Conservation (phyloP, 495 filamentous ascomycete species). For the Barbatosphaeria neglecta region DNA sequence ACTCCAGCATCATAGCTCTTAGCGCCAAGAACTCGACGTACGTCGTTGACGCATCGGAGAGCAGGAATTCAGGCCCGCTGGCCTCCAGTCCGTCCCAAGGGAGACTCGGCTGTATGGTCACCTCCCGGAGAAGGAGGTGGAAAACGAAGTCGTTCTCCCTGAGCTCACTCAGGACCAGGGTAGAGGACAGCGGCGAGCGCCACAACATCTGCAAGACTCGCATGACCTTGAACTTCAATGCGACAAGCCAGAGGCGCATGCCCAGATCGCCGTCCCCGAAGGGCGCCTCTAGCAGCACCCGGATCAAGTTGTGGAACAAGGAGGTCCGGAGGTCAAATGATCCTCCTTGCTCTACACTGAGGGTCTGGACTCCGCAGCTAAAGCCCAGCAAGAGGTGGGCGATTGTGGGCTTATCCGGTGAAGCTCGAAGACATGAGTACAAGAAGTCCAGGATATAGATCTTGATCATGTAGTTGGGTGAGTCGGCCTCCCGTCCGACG, state of each 20-base stretch:
- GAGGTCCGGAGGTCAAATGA: slow-evolving; percentile 57
- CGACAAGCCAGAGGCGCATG: slow-evolving; percentile 59
- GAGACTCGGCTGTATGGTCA: slow-evolving; percentile 48
- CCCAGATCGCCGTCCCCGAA: slow-evolving; percentile 43
- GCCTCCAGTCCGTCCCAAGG: slow-evolving; percentile 54
- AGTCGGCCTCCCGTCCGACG: slow-evolving; percentile 46
- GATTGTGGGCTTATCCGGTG: slow-evolving; percentile 61
- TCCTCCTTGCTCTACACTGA: slow-evolving; percentile 51
- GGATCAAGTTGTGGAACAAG: slow-evolving; percentile 70
- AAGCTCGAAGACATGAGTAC: slow-evolving; percentile 58
- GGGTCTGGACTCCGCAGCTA: slow-evolving; percentile 50
- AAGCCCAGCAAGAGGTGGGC: slow-evolving; percentile 90
- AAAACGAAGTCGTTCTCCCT: slow-evolving; percentile 63
- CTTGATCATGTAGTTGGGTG: slow-evolving; percentile 64
- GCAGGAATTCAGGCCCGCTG: slow-evolving; percentile 46
- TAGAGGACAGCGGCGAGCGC: slow-evolving; percentile 69
- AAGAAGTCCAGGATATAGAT: slow-evolving; percentile 70
- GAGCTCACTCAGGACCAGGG: slow-evolving; percentile 63
- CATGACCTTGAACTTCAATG: slow-evolving; percentile 60
- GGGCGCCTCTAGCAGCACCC: slow-evolving; percentile 51
- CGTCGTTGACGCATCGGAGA: slow-evolving; percentile 47
- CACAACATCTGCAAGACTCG: slow-evolving; percentile 72
- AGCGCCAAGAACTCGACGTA: slow-evolving; percentile 63
- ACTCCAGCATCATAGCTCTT: slow-evolving; percentile 66
- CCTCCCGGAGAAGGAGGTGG: slow-evolving; percentile 52